A percentile compares a stretch with the other conserved stretches of the same genome.
Evolutionary conservation across 2,329 filamentous ascomycete species (phyloP).

Genomic region (Aciculosporium take): DNA sequence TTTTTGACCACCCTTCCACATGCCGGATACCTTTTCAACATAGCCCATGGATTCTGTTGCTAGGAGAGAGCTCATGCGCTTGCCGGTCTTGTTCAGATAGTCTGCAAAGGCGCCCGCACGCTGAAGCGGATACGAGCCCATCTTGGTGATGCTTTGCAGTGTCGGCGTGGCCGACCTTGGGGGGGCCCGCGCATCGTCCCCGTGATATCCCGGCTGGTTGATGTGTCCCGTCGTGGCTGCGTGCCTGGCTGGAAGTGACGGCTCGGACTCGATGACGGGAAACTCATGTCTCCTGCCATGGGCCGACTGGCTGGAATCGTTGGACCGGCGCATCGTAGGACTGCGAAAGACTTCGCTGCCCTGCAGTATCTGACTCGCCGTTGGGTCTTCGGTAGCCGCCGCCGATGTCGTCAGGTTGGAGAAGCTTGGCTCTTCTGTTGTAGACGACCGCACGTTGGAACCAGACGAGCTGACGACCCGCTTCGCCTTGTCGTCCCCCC

Average conservation of each 20-base stretch:
- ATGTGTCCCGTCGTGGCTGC: constrained; percentile 27
- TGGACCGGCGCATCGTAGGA: constrained; percentile 49
- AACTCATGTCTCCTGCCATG: constrained; percentile 9
- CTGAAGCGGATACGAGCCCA: constrained; percentile 66
- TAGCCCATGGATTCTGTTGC: constrained; percentile 92
- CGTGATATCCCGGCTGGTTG: constrained; percentile 15
- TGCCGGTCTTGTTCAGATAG: constrained; percentile 65
- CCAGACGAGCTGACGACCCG: constrained; percentile 52
- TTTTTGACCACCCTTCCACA: constrained; percentile 83
- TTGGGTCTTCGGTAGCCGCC: constrained; percentile 52
- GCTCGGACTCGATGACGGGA: constrained; percentile 4
- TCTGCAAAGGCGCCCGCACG: constrained; percentile 68
- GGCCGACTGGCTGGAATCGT: constrained; percentile 22
- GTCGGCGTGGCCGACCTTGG: constrained; percentile 24
- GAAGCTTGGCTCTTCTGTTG: constrained; percentile 57
- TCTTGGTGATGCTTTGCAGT: constrained; percentile 39
- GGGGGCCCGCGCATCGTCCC: constrained; percentile 8
- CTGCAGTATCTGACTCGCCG: constrained; percentile 79
- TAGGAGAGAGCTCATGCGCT: constrained; percentile 66
- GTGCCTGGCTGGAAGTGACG: constrained; percentile 11
- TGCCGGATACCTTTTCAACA: constrained; percentile 89
- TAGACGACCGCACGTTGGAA: constrained; percentile 58
- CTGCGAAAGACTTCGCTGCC: constrained; percentile 80
- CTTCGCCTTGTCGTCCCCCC: constrained; percentile 28
- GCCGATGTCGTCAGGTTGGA: constrained; percentile 57